These are phyloP conservation scores for Sphagnum tenellum DNA, from an alignment of 225 moss, liverwort and hornwort species.

Conservation along the genomic window DNA sequence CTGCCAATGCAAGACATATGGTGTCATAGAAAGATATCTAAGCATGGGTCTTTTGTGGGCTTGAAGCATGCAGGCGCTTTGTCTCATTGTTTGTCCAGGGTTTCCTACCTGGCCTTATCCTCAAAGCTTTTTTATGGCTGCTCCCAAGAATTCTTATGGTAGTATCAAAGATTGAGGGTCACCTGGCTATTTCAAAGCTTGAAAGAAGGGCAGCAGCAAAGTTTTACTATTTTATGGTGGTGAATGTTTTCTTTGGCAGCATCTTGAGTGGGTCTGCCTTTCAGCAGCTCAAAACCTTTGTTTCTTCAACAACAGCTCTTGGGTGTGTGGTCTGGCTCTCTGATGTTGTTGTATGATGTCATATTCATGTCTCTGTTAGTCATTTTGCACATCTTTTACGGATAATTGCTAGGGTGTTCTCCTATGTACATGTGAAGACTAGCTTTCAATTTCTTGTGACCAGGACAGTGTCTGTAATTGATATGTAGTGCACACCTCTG, in stretches of 20 bases:
- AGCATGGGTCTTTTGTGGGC: neutral
- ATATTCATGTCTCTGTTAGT: too few relatives aligned
- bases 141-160: conserved; percentile 46
- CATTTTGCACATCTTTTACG: too few relatives aligned
- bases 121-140: conserved; percentile 56
- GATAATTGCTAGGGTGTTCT: too few relatives aligned
- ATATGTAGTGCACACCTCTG: too few relatives aligned
- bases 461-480: too few relatives aligned
- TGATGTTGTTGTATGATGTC: too few relatives aligned
- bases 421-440: too few relatives aligned
- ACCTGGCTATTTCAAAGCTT: conserved; percentile 57
- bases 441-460: too few relatives aligned
- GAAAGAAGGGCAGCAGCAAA: conserved; percentile 66
- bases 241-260: conserved; percentile 88
- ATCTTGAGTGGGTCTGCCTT: conserved; percentile 66
- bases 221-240: conserved; percentile 72
- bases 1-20: too few relatives aligned
- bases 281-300: conserved; percentile 73
- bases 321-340: conserved; percentile 13
- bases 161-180: conserved; percentile 71
- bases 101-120: conserved; percentile 59
- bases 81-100: conserved; percentile 69
- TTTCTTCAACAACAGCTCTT: conserved; percentile 38
- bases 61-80: conserved; percentile 21
- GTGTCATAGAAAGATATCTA: too few relatives aligned